These are phyloP conservation scores for Cladophialophora chaetospira DNA, from an alignment of 2,329 filamentous ascomycete genomes.

Conservation along the genomic window DNA sequence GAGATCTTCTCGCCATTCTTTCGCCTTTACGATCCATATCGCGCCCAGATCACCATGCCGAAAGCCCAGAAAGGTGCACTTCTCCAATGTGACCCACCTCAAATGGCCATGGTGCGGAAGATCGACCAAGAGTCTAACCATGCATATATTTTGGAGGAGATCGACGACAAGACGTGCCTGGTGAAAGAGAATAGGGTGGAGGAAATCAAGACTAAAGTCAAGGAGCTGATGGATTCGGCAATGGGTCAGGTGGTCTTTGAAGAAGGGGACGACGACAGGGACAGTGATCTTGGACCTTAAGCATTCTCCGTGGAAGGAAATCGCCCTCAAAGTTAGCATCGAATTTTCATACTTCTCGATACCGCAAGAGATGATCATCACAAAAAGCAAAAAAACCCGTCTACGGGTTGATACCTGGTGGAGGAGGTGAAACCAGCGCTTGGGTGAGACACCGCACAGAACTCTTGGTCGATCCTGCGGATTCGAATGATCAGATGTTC, in stretches of 20 bases:
- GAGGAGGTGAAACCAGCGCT: no score
- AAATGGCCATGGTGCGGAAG: conserved; percentile 36
- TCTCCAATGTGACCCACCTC: conserved; percentile 35
- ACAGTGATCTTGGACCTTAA: conserved; percentile 35
- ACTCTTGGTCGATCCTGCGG: no score
- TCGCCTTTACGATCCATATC: neutral
- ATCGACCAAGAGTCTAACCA: conserved; percentile 33
- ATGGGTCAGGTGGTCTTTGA: conserved; percentile 35
- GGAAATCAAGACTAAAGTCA: conserved; percentile 34
- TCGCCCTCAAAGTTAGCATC: no score
- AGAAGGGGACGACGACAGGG: conserved; percentile 33
- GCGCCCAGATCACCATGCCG: conserved; percentile 23
- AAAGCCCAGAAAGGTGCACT: conserved; percentile 34
- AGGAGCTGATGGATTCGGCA: conserved; percentile 33
- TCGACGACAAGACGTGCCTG: conserved; percentile 34
- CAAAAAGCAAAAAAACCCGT: no score
- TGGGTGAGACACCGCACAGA: no score
- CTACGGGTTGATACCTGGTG: no score
- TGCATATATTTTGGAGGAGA: conserved; percentile 34
- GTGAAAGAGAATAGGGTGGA: conserved; percentile 35
- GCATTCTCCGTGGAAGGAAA: no score
- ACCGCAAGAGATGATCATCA: no score
- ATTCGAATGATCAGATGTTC: no score
- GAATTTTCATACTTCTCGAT: no score
- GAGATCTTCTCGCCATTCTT: neutral